Base-by-base conservation (phyloP, 2,329 filamentous ascomycete genomes). In the Ophiostoma novo-ulmi region DNA sequence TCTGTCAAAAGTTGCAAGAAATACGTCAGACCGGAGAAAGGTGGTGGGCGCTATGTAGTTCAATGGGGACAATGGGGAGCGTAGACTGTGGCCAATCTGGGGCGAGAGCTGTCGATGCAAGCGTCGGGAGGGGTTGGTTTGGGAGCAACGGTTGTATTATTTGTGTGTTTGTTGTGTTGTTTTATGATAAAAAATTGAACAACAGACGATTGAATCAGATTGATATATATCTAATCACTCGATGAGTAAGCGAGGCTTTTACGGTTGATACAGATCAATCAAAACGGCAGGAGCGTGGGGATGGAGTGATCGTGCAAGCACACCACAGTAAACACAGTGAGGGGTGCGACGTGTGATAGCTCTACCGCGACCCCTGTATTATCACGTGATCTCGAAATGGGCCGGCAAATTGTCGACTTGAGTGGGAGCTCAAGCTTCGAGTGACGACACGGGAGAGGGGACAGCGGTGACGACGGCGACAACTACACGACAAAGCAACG, bases 31-130 rank as follows among this genome's bases (percentile, higher is more conserved):
- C 39, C n/a, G 66, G 14, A 31, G 22, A 67, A 36, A 55, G 66
- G 66, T 63, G 58, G 52, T 58, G 52, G 52, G 52, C 52, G 52
- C 52, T 58, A 58, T 26, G n/a, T 10, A 26, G 52, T 58, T 58
- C 66, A 68, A 71, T 65, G 66, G 65, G 26, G 58, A 63, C 58
- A 63, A 63, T 63, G 26, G 20, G 22, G 41, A 41, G 61, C 31
- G 31, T 52, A 14, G 22, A 39, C 52, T 63, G 36, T 58, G 63
- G 58, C 70, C 70, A 70, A 70, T 70, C 65, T 65, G 65, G 26
- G 65, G 38, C 69, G 36, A 35, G 64, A 13, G 48, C 58, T 55
- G 52, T 38, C 63, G 63, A 65, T 65, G 63, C 63, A 38, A 39
- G 63, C 63, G 63, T 31, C 58, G n/a, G 13, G 63, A 65, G 63